A percentile compares a stretch with the other conserved stretches of the same genome.
Evolutionary conservation across 805 yeast genomes (phyloP).

Genomic region (Candida hungchunana): DNA sequence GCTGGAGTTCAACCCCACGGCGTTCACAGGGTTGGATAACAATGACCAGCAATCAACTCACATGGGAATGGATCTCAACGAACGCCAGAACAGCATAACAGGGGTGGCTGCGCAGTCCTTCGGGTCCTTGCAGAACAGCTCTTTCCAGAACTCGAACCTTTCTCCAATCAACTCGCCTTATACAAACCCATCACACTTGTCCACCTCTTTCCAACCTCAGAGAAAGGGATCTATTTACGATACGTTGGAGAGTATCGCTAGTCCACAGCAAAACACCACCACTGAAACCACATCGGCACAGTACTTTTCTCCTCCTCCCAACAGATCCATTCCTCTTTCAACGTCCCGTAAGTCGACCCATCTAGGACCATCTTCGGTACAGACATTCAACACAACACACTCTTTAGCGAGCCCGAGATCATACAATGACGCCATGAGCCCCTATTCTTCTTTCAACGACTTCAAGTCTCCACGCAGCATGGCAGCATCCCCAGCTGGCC

Average conservation of each 20-base stretch:
- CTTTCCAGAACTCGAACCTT: slow-evolving; percentile 15
- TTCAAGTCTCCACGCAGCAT: slow-evolving; percentile 30
- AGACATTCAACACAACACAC: slow-evolving; percentile 7
- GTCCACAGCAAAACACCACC: slow-evolving; percentile 14
- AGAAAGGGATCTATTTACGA: slow-evolving; percentile 25
- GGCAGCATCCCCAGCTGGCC: slow-evolving; percentile 27
- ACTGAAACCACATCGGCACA: slow-evolving; percentile 14
- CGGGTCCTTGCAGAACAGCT: slow-evolving; percentile 1
- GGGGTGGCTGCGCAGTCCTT: not conserved
- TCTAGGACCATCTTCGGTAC: slow-evolving; percentile 8
- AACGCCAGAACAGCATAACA: too few relatives aligned
- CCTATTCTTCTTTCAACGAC: slow-evolving; percentile 26
- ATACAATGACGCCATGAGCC: slow-evolving; percentile 24
- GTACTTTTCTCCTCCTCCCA: slow-evolving; percentile 26
- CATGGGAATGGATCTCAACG: too few relatives aligned
- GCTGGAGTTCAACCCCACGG: slow-evolving; percentile 19
- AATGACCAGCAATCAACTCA: too few relatives aligned
- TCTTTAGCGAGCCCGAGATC: slow-evolving; percentile 16
- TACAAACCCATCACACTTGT: slow-evolving; percentile 13
- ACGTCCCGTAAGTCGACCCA: slow-evolving; percentile 8
- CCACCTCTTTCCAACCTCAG: slow-evolving; percentile 20
- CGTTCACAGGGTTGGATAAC: slow-evolving; percentile 13
- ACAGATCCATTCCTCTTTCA: slow-evolving; percentile 14
- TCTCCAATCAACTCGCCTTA: slow-evolving; percentile 25
- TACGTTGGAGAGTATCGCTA: slow-evolving; percentile 21